A percentile compares a stretch with the other conserved stretches of the same genome.
These are phyloP conservation scores for Pezicula rhizophila DNA, from an alignment of 2,329 filamentous ascomycete species.

Conservation along the genomic window DNA sequence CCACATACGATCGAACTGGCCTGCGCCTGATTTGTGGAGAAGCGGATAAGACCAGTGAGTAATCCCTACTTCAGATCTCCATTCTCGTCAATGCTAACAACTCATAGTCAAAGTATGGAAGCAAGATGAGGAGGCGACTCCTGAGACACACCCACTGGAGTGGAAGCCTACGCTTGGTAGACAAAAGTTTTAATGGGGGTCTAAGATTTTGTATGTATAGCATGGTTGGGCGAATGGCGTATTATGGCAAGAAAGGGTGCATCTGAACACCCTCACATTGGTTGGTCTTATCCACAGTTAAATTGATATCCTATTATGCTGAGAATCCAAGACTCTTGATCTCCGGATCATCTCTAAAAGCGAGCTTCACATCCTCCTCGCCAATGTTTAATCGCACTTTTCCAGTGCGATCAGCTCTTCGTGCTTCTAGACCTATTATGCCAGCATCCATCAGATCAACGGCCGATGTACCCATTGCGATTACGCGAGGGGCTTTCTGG, in stretches of 20 bases:
- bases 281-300: slow-evolving; percentile 3
- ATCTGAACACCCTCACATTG: neutral
- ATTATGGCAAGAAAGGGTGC: slow-evolving; percentile 2
- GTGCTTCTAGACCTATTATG: slow-evolving; percentile 75
- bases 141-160: slow-evolving; percentile 83
- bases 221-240: slow-evolving; percentile 22
- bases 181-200: slow-evolving; percentile 58
- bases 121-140: slow-evolving; percentile 83
- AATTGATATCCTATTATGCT: slow-evolving; percentile 4
- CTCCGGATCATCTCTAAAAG: slow-evolving; percentile 82
- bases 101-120: slow-evolving; percentile 85
- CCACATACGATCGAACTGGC: slow-evolving; percentile 85
- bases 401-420: slow-evolving; percentile 76
- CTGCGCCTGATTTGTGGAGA: slow-evolving; percentile 88
- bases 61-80: neutral
- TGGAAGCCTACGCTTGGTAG: slow-evolving; percentile 81
- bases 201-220: slow-evolving; percentile 2
- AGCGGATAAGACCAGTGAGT: slow-evolving; percentile 84
- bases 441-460: slow-evolving; percentile 82
- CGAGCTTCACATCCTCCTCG: slow-evolving; percentile 85
- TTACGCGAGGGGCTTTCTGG: slow-evolving; percentile 37
- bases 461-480: slow-evolving; percentile 65
- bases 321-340: slow-evolving; percentile 51
- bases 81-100: slow-evolving; percentile 18
- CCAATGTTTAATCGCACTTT: slow-evolving; percentile 81